phyloP scores from a whole-genome alignment of 148 eudicot species.

The Chenopodium quinoa region DNA sequence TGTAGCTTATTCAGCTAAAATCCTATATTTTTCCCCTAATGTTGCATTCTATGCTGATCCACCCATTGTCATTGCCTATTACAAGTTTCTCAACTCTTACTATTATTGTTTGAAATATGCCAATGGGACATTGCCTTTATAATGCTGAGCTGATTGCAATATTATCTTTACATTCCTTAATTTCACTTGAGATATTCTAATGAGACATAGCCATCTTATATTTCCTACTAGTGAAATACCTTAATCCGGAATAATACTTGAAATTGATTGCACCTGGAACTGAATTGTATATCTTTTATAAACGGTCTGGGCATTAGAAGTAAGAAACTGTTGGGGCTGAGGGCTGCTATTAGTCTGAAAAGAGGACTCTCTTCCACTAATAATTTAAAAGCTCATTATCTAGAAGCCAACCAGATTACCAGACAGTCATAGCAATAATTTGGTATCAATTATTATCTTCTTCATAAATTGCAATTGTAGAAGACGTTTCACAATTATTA shows the following conservation, averaged over 20 bases:
- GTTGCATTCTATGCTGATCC: conserved; percentile 3
- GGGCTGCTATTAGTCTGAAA: not conserved
- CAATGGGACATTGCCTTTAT: not conserved
- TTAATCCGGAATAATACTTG: not conserved
- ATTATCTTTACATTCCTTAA: not conserved
- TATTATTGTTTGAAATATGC: not conserved
- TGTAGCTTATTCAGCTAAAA: conserved; percentile 8
- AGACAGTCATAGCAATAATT: not conserved
- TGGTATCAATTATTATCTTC: not conserved
- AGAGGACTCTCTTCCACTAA: not conserved
- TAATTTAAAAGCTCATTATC: not conserved
- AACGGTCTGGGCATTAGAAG: not conserved
- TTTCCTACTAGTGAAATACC: not conserved
- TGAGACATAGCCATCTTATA: conserved; percentile 8
- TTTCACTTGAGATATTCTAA: not conserved
- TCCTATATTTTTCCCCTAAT: not conserved
- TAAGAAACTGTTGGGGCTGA: not conserved
- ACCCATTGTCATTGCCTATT: not conserved
- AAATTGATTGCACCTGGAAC: not conserved
- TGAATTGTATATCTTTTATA: not conserved
- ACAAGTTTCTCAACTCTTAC: not conserved
- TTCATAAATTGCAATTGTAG: not conserved
- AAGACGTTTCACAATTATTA: not conserved
- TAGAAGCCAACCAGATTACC: not conserved
- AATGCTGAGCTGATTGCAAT: not conserved